Conservation (phyloP, 305 asterid genomes). For the Plantago coronopus region DNA sequence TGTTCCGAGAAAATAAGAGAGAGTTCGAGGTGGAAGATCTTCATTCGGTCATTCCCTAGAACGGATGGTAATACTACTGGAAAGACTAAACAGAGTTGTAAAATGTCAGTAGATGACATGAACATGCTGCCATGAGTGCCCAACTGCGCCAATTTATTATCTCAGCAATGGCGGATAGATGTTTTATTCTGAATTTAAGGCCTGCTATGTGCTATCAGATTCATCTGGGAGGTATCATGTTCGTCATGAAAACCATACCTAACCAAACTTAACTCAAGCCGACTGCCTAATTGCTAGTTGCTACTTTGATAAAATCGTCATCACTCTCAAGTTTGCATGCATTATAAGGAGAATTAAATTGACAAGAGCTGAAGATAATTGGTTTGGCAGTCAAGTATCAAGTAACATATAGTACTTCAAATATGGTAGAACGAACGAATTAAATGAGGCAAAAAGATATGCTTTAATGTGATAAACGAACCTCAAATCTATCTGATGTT, state of each 20-base stretch:
- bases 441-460: constrained; percentile 1
- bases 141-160: neutral
- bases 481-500: constrained; percentile 35
- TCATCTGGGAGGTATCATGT: constrained; percentile 8
- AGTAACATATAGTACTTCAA: neutral
- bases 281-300: constrained; percentile 14
- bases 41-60: neutral
- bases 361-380: neutral
- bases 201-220: constrained; percentile 6
- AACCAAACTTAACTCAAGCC: constrained; percentile 11
- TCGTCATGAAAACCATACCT: constrained; percentile 20
- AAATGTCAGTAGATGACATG: neutral
- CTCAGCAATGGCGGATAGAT: constrained; percentile 12
- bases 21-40: neutral
- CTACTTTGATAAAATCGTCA: neutral
- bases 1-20: neutral
- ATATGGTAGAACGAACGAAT: neutral
- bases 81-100: neutral
- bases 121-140: neutral
- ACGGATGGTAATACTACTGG: neutral
- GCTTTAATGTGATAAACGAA: constrained; percentile 21
- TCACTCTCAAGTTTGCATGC: neutral
- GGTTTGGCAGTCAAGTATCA: neutral
- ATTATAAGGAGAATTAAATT: constrained; percentile 6
- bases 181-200: constrained; percentile 9